These are phyloP conservation scores for Penicillium odoratum DNA, from an alignment of 495 filamentous ascomycete species.

Conservation along the genomic window DNA sequence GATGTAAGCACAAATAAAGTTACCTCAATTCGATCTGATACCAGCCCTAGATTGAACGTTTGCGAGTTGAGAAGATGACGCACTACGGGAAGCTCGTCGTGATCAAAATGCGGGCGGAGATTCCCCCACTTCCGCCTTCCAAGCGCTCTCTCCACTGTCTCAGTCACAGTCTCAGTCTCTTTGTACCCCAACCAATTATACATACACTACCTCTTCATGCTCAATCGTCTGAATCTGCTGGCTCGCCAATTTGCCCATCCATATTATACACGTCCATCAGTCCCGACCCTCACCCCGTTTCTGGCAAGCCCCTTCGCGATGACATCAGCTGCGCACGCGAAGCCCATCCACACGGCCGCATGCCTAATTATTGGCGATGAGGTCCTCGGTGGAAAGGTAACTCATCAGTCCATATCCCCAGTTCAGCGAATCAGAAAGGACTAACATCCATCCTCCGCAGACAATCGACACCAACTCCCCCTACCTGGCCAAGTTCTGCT, in stretches of 20 bases:
- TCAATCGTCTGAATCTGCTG: slow-evolving; percentile 69
- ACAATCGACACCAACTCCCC: slow-evolving; percentile 91
- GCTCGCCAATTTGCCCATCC: slow-evolving; percentile 70
- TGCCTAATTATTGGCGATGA: slow-evolving; percentile 97
- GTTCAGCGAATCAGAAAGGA: neutral
- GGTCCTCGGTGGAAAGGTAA: slow-evolving; percentile 92
- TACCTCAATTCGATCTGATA: neutral
- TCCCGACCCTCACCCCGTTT: slow-evolving; percentile 38
- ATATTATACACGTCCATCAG: slow-evolving; percentile 42
- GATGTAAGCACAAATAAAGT: neutral
- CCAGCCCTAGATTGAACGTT: neutral
- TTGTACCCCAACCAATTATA: neutral
- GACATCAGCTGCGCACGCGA: slow-evolving; percentile 54
- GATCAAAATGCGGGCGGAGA: slow-evolving; percentile 27
- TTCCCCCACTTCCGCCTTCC: slow-evolving; percentile 21
- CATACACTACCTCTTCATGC: slow-evolving; percentile 52
- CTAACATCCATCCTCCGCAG: slow-evolving; percentile 33
- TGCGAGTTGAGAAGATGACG: slow-evolving; percentile 5
- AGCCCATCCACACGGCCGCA: slow-evolving; percentile 82
- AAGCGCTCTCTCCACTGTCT: neutral
- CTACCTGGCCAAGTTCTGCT: slow-evolving; percentile 91
- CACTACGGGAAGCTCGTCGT: slow-evolving; percentile 10
- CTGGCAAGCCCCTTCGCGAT: slow-evolving; percentile 43
- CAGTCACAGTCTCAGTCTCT: neutral
- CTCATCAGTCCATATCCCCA: neutral